Evolutionary conservation across 257 asterid species (phyloP).

Genomic region (Gentiana dahurica): DNA sequence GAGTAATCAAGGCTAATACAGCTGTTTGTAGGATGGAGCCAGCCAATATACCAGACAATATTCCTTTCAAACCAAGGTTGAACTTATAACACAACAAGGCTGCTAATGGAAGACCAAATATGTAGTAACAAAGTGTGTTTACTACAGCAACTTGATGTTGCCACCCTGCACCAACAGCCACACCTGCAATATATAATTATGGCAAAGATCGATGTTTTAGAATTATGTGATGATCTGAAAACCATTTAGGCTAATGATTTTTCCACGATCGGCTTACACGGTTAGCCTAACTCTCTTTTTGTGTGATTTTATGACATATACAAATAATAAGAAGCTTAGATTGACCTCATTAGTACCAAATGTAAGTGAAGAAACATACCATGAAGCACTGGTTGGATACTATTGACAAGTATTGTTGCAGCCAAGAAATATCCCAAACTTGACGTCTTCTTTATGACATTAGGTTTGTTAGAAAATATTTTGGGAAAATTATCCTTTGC

Average conservation of each 20-base stretch:
- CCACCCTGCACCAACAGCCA: conserved; percentile 95
- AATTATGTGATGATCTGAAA: too few species aligned
- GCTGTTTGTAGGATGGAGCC: conserved; percentile 66
- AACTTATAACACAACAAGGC: conserved; percentile 61
- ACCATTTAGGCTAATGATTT: too few species aligned
- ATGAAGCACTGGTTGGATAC: conserved; percentile 73
- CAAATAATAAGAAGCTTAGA: too few species aligned
- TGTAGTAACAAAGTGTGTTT: conserved; percentile 46
- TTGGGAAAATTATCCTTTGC: conserved; percentile 32
- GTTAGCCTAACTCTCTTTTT: too few species aligned
- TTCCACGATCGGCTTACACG: too few species aligned
- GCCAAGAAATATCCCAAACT: conserved; percentile 56
- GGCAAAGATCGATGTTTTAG: conserved; percentile 3
- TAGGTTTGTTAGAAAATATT: conserved; percentile 37
- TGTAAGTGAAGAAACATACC: conserved; percentile 23
- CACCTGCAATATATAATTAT: conserved; percentile 34
- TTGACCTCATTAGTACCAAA: too few species aligned
- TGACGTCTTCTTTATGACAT: conserved; percentile 54
- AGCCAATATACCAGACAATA: conserved; percentile 72
- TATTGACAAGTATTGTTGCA: conserved; percentile 60
- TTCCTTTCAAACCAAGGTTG: conserved; percentile 55
- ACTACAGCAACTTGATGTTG: conserved; percentile 61
- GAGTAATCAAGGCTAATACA: conserved; percentile 21
- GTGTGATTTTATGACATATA: background rate
- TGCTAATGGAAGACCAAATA: conserved; percentile 73